Conservation (phyloP, 1,139 yeast genomes). For the Yamadazyma aaseri region DNA sequence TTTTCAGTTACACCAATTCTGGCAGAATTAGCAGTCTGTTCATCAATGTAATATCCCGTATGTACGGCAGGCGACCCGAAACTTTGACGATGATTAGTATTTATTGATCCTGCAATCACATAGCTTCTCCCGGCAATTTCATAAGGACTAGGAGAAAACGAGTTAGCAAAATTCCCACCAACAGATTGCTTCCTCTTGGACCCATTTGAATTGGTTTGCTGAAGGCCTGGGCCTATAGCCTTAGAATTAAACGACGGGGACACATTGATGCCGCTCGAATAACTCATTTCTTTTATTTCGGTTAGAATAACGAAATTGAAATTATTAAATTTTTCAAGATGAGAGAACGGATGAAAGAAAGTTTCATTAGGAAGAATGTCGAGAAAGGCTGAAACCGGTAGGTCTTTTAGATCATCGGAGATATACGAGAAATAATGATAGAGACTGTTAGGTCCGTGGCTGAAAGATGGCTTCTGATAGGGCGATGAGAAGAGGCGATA, state of each 20-base stretch:
- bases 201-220: not conserved
- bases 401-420: too few species aligned
- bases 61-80: constrained; percentile 39
- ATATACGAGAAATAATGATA: too few species aligned
- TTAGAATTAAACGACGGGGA: constrained; percentile 2
- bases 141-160: constrained; percentile 25
- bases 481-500: too few species aligned
- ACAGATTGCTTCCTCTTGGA: constrained; percentile 7
- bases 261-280: constrained; percentile 5
- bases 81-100: constrained; percentile 15
- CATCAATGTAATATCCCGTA: constrained; percentile 54
- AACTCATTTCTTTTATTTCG: too few species aligned
- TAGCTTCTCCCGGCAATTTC: constrained; percentile 49
- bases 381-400: too few species aligned
- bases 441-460: too few species aligned
- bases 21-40: constrained; percentile 64
- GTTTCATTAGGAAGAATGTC: too few species aligned
- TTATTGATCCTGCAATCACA: constrained; percentile 22
- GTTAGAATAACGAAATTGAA: too few species aligned
- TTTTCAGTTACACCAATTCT: constrained; percentile 54
- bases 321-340: too few species aligned
- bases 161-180: constrained; percentile 8
- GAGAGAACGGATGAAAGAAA: too few species aligned
- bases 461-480: too few species aligned
- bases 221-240: constrained; percentile 2